A percentile compares a stretch with the other conserved stretches of the same genome.
Conservation (phyloP, 257 asterid genomes). For the Cynanchum wilfordii region DNA sequence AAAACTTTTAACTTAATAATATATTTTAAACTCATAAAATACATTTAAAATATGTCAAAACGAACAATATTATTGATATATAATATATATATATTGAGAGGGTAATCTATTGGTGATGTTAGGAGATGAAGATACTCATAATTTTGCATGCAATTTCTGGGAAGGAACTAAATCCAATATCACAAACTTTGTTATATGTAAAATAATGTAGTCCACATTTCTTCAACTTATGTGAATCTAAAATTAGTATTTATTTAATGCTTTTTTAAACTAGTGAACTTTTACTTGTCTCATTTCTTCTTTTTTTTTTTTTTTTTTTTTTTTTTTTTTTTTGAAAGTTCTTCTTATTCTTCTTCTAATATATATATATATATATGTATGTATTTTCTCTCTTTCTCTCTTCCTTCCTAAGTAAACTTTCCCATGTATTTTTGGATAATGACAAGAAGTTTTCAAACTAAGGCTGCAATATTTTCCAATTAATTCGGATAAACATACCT, state of each 20-base stretch:
- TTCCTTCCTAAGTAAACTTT: background rate
- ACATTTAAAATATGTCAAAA: too few relatives aligned
- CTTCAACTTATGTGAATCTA: background rate
- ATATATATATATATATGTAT: too few relatives aligned
- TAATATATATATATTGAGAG: too few relatives aligned
- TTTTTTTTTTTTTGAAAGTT: too few relatives aligned
- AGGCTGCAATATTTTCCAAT: background rate
- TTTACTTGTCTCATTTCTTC: background rate
- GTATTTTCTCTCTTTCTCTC: background rate
- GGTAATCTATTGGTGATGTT: background rate
- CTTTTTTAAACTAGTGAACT: background rate
- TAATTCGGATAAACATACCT: background rate
- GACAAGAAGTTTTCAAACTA: background rate
- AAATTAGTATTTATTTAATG: background rate
- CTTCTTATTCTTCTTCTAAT: background rate
- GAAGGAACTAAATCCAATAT: background rate
- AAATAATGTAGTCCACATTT: background rate
- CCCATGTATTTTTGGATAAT: background rate
- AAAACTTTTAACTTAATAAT: too few relatives aligned
- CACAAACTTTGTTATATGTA: background rate
- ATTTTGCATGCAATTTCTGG: constrained; percentile 10
- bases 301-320: too few relatives aligned
- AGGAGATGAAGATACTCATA: background rate
- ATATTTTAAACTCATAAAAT: too few relatives aligned
- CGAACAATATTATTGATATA: too few relatives aligned